Percentiles rank a stretch among this genome's conserved stretches.
phyloP scores from a whole-genome alignment of 306 rosid genomes.

The Trifolium subterraneum region DNA sequence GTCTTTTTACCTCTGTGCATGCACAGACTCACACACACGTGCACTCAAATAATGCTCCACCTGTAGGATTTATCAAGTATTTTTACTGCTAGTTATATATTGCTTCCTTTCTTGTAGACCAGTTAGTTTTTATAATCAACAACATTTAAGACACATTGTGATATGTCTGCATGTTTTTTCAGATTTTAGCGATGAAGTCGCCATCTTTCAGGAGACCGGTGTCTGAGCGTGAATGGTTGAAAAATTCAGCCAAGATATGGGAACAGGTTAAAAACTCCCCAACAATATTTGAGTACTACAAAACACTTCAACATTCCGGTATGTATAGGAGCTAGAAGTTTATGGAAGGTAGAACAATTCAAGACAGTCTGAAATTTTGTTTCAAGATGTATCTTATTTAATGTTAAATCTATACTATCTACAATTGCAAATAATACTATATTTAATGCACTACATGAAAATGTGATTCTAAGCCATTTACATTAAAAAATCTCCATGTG shows the following conservation, averaged over 20 bases:
- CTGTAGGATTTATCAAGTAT: constrained; percentile 16
- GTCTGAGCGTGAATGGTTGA: constrained; percentile 93
- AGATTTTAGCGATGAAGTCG: constrained; percentile 74
- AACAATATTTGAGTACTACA: constrained; percentile 67
- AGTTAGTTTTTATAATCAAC: background rate
- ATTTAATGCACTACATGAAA: no score
- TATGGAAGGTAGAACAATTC: background rate
- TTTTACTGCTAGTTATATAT: constrained; percentile 8
- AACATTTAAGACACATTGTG: constrained; percentile 2
- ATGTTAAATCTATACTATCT: no score
- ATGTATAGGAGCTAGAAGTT: constrained; percentile 66
- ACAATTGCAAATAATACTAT: no score
- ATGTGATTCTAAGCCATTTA: no score
- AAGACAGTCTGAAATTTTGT: constrained; percentile 4
- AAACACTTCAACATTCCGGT: constrained; percentile 72
- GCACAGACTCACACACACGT: background rate
- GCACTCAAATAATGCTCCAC: background rate
- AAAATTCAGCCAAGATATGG: constrained; percentile 87
- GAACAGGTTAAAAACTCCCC: constrained; percentile 79
- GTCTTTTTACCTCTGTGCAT: constrained; percentile 17
- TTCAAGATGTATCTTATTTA: constrained; percentile 2
- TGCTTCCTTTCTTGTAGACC: constrained; percentile 3
- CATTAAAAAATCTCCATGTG: no score
- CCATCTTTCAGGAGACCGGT: constrained; percentile 66
- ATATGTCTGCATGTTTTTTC: constrained; percentile 37